A percentile compares a stretch with the other conserved stretches of the same genome.
Evolutionary conservation across 176 grass and related monocot species (phyloP).

Genomic region (maize (Zea mays)): DNA sequence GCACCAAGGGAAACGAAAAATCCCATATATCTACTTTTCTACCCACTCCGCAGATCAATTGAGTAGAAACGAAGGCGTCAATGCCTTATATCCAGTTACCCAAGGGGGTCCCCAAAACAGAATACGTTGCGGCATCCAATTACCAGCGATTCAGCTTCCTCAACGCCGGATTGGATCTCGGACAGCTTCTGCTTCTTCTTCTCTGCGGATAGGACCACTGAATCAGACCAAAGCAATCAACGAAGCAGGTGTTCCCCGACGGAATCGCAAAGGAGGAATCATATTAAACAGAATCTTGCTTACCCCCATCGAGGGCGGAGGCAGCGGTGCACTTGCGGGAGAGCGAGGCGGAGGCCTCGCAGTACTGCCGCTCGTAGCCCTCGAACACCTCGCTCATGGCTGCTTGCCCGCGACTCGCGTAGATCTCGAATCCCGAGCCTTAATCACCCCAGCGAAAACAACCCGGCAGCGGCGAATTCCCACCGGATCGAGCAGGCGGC

Average conservation of each 20-base stretch:
- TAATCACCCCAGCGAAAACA: neutral
- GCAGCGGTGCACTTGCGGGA: conserved; percentile 73
- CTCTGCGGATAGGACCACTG: conserved; percentile 46
- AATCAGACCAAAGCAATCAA: conserved; percentile 36
- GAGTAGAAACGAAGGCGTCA: neutral
- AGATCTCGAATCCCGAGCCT: conserved; percentile 7
- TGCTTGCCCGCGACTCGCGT: conserved; percentile 17
- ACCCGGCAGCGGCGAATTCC: neutral
- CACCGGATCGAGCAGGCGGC: conserved; percentile 28
- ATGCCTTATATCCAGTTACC: neutral
- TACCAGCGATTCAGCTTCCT: conserved; percentile 90
- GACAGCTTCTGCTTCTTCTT: conserved; percentile 84
- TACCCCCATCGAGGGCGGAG: conserved; percentile 72
- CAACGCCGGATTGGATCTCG: conserved; percentile 74
- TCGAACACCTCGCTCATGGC: conserved; percentile 91
- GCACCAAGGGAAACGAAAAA: neutral
- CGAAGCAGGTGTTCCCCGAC: neutral
- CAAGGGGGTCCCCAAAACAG: neutral
- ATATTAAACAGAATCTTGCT: neutral
- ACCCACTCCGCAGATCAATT: conserved; percentile 12
- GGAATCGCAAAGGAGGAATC: neutral
- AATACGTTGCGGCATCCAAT: conserved; percentile 20
- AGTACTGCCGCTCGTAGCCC: conserved; percentile 92
- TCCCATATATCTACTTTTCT: neutral
- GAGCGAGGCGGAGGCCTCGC: conserved; percentile 77